Base-by-base conservation (phyloP, 2,329 filamentous ascomycete genomes). In the Echinosphaeria canescens region DNA sequence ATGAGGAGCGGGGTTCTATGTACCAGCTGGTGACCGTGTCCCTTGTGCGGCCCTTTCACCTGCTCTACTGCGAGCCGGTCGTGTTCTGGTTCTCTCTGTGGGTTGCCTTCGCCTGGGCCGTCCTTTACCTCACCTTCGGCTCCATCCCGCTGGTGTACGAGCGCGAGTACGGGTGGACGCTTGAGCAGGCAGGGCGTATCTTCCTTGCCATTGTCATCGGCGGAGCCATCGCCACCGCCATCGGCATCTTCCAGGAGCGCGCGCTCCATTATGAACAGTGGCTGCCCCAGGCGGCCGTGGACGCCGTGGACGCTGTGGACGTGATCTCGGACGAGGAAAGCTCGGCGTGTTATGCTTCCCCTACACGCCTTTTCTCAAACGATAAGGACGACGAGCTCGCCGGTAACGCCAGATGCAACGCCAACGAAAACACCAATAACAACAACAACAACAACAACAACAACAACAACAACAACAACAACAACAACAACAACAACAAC, bases 81-180 rank as follows among this genome's bases (percentile, higher is more conserved):
- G 75, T 84, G 10, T 81, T 82, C 48, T 81, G 67, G 53, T 93
- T 93, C 52, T 81, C 75, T 1, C 56, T 91, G 1, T 93, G 84
- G 84, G 74, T 82, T 1, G 62, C 79, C 1, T 93, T 93, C 45
- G 73, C 73, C 13, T 93, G 84, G 84, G 81, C 75, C 0, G 64
- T 91, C 0, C 62, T 93, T 0, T 93, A 92, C 45, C 54, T 92
- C 12, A 80, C 75, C 10, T 85, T 92, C 37, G 67, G 68, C 10
- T 75, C 79, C 2, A 66, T 92, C 5, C 79, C 82, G 0, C 59
- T 88, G 4, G 70, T 91, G 14, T 90, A 88, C 47, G 41, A 53
- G 13, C 59, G 54, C 5, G 69, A 66, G 24, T 69, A 85, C 42
- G 50, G 53, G 35, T 85, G 90, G 51, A 61, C 57, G 31, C 50